These are phyloP conservation scores for Fraxinus sp. DNA, from an alignment of 305 asterid genomes.

Conservation along the genomic window DNA sequence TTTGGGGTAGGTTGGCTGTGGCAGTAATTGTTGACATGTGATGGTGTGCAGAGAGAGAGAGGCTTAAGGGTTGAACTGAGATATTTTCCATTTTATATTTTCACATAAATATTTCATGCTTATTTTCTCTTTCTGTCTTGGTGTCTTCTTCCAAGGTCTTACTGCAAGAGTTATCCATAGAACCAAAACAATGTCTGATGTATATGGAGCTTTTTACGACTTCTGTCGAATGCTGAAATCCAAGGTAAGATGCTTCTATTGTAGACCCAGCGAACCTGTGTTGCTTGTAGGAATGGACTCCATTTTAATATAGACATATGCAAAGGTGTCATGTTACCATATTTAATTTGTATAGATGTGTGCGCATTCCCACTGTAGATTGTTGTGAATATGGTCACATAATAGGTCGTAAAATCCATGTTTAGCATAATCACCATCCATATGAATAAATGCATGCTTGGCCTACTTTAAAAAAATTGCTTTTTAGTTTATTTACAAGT, in stretches of 20 bases:
- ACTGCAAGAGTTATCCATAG: constrained; percentile 80
- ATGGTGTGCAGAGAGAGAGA: not conserved
- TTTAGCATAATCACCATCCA: not conserved
- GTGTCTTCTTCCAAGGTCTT: constrained; percentile 56
- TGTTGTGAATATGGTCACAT: not conserved
- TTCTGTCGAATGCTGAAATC: constrained; percentile 74
- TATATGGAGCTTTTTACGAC: constrained; percentile 84
- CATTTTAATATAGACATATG: not conserved
- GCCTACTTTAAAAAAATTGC: not conserved
- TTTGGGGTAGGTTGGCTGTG: not conserved
- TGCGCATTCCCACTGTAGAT: not conserved
- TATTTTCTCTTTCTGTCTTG: not conserved
- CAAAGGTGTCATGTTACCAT: not conserved
- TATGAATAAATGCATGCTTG: not conserved
- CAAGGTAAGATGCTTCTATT: constrained; percentile 56
- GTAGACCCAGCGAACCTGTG: not conserved
- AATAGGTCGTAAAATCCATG: not conserved
- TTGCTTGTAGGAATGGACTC: not conserved
- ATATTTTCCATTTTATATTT: not conserved
- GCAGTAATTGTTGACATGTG: not conserved
- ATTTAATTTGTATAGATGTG: not conserved
- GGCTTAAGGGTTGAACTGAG: not conserved
- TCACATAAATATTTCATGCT: not conserved
- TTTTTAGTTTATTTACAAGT: not conserved
- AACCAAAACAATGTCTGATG: constrained; percentile 74